Conservation (phyloP, 2,329 filamentous ascomycete species). For the Colletotrichum tanaceti region DNA sequence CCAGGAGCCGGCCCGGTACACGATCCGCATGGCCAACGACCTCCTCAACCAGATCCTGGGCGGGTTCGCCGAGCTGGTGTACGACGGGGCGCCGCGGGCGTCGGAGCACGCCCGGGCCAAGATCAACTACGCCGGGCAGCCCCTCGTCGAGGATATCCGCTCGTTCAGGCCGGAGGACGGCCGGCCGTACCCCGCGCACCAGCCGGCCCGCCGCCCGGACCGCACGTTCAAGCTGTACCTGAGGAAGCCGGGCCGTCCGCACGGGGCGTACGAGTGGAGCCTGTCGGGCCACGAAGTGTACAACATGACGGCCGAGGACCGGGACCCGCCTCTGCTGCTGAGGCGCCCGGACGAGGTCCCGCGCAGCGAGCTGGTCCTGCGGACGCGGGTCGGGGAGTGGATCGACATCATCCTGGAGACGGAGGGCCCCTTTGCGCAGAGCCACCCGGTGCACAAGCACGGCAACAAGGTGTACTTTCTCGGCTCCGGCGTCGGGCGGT, state of each 20-base stretch:
- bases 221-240: neutral
- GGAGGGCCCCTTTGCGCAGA: constrained; percentile 14
- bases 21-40: constrained; percentile 45
- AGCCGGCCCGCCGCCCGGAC: neutral
- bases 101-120: neutral
- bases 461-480: constrained; percentile 16
- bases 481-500: neutral
- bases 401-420: constrained; percentile 26
- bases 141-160: neutral
- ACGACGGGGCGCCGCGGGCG: neutral
- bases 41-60: constrained; percentile 21
- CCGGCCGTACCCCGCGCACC: neutral
- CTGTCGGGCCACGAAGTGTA: constrained; percentile 6
- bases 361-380: neutral
- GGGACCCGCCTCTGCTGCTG: constrained; percentile 9
- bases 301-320: constrained; percentile 6
- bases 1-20: constrained; percentile 51
- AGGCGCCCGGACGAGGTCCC: neutral
- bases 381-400: neutral
- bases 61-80: constrained; percentile 12
- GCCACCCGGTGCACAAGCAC: constrained; percentile 10
- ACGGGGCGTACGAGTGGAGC: constrained; percentile 26
- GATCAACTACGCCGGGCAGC: constrained; percentile 20
- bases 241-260: constrained; percentile 21
- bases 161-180: constrained; percentile 20